These are phyloP conservation scores for Davidsoniella virescens DNA, from an alignment of 2,329 filamentous ascomycete genomes.

Conservation along the genomic window DNA sequence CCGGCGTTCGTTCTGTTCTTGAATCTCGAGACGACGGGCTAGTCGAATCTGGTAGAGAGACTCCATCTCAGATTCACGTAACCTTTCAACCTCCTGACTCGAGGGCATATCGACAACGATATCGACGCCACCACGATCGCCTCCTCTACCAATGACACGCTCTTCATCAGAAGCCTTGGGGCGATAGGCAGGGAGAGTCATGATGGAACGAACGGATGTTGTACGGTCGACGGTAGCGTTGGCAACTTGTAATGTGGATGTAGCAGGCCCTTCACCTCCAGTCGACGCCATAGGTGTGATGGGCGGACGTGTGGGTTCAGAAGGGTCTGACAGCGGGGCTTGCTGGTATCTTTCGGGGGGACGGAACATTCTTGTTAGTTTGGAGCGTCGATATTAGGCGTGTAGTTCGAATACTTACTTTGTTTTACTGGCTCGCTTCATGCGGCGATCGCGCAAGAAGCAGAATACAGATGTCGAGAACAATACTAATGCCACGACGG, in stretches of 20 bases:
- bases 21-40: constrained; percentile 56
- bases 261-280: constrained; percentile 5
- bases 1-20: constrained; percentile 63
- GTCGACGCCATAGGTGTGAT: constrained; percentile 5
- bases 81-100: constrained; percentile 57
- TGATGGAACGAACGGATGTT: constrained; percentile 78
- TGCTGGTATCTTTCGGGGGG: constrained; percentile 10
- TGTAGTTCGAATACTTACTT: constrained; percentile 4
- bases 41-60: constrained; percentile 77
- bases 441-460: constrained; percentile 13
- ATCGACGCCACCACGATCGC: constrained; percentile 83
- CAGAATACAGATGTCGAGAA: constrained; percentile 10
- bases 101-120: constrained; percentile 75
- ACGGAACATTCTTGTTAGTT: too few relatives aligned
- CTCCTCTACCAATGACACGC: constrained; percentile 70
- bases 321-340: constrained; percentile 11
- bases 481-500: constrained; percentile 8
- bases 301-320: constrained; percentile 7
- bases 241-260: constrained; percentile 14
- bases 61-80: constrained; percentile 85
- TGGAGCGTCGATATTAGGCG: too few relatives aligned
- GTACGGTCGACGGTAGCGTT: constrained; percentile 51
- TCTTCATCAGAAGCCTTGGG: constrained; percentile 58
- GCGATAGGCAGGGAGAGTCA: constrained; percentile 80
- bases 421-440: constrained; percentile 4